phyloP scores from a whole-genome alignment of 345 rosid genomes.

The Melastoma malabathricum region DNA sequence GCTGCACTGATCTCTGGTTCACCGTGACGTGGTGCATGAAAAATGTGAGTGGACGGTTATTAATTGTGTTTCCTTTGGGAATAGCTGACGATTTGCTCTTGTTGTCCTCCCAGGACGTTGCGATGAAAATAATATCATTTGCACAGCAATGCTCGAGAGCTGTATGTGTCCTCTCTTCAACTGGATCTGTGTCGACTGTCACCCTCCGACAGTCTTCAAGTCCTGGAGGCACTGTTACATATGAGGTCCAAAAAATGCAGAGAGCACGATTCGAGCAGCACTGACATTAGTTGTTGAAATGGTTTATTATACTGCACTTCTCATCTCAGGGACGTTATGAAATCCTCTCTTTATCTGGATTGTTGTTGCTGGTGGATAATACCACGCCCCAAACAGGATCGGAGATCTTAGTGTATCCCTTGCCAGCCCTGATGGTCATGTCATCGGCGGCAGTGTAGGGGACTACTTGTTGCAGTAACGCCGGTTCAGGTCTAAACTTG shows the following conservation, averaged over 20 bases:
- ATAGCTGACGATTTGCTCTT: not conserved
- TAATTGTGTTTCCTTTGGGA: not conserved
- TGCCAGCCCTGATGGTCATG: slow-evolving; percentile 89
- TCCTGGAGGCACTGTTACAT: slow-evolving; percentile 66
- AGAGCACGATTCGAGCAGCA: not conserved
- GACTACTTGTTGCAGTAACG: slow-evolving; percentile 79
- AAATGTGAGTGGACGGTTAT: too few species aligned
- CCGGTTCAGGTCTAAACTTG: slow-evolving; percentile 50
- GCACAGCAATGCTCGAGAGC: slow-evolving; percentile 86
- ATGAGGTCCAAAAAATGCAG: slow-evolving; percentile 44
- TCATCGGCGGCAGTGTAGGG: slow-evolving; percentile 94
- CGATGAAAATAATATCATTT: slow-evolving; percentile 65
- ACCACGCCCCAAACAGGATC: slow-evolving; percentile 39
- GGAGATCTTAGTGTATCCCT: slow-evolving; percentile 82
- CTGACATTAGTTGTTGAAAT: not conserved
- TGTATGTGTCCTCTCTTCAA: slow-evolving; percentile 73
- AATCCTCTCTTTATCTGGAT: slow-evolving; percentile 73
- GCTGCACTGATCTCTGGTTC: too few species aligned
- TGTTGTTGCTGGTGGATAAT: slow-evolving; percentile 35
- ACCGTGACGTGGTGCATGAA: too few species aligned
- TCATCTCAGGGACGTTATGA: slow-evolving; percentile 72
- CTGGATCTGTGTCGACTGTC: slow-evolving; percentile 79
- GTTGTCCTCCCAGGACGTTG: slow-evolving; percentile 46
- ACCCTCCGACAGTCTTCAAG: slow-evolving; percentile 71
- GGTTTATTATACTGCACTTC: not conserved